Evolutionary conservation across 2,329 filamentous ascomycete genomes (phyloP), one percentile per base, ranked within the genome.

Genomic region (Calcarisporium arbuscula): DNA sequence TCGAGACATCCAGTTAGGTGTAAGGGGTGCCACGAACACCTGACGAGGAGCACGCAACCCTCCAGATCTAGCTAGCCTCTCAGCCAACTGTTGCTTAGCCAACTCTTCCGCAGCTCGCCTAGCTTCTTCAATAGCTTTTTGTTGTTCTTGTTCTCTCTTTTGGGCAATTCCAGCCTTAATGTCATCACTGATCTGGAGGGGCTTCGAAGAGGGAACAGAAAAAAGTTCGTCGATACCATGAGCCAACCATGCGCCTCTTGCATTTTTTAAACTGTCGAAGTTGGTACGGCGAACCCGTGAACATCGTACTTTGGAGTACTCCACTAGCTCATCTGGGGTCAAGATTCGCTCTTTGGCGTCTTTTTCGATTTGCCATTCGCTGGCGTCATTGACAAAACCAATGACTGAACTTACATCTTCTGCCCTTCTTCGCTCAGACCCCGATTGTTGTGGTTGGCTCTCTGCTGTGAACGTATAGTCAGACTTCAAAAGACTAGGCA

Each of bases 41-140:
- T 45, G 43, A 6, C 31, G 44, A 17, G 57, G 56, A 16, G 48
- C 22, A 4, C 57, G 55, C 5, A 60, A 45, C 8, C 54, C 55
- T 14, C 53, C 52, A 26, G 54, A 47, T 34, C 39, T 46, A 27
- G 50, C 54, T 12, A 59, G 51, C 16, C 47, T 49, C 32, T 51
- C 50, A 34, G 52, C 47, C 3, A 46, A 38, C 26, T 54, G 49
- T 19, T 41, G 34, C 19, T 44, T 42, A 15, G 44, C 45, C 33
- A 40, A 44, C 33, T 53, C 45, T 35, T 51, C 46, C 9, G 41
- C 44, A 26, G 44, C 43, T 22, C 44, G 42, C 21, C 39, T 37
- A 16, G 44, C 45, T 19, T 45, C 43, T 36, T 57, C 52, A 2
- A 44, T 53, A 19, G 36, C 46, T 17, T 39, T 39, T n/a, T 49